Evolutionary conservation across 768 basidiomycete species (phyloP), one percentile per base, ranked within the genome.

Genomic region (Tulasnella sp.): DNA sequence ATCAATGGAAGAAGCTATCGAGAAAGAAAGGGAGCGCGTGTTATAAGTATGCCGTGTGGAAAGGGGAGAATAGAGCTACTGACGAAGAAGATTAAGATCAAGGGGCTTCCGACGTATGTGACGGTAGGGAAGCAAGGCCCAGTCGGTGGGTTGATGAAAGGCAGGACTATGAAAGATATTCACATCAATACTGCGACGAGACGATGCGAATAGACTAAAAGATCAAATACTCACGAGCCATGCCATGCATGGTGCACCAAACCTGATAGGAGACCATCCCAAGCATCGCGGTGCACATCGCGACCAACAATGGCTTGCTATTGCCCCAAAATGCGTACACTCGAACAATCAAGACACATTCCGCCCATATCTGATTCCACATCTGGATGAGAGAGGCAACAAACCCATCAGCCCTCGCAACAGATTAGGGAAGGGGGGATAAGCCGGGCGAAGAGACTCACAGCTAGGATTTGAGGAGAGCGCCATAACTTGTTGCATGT

Each of bases 61-160:
- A 48, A 48, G 19, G 27, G 7, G n/a, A 48, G 5, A 48, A 23
- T 53, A n/a, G 11, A 56, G 7, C 7, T 7, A 30, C 30, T 11
- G n/a, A 45, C 43, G n/a, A 21, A 52, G 30, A 4, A 41, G 32
- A 8, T 47, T 42, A 56, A 43, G 19, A 56, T 48, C 27, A 42
- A 42, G 5, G 55, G 42, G 45, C 55, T 56, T n/a, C 55, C 55
- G 11, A 8, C 3, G 11, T 56, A 44, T 10, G 9, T 44, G 26
- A 56, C 55, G 43, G 55, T 56, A 8, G 55, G 55, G 43, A 56
- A 44, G 41, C 55, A 56, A 21, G 55, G 55, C 27, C 55, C 55
- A 42, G 23, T 43, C 38, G 55, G 2, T 13, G 55, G 55, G 15
- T 56, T 30, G 24, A 56, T 34, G 55, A 56, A 56, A 3, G 43